A percentile compares a stretch with the other conserved stretches of the same genome.
phyloP scores from a whole-genome alignment of 306 rosid species.

The Corylus americana region DNA sequence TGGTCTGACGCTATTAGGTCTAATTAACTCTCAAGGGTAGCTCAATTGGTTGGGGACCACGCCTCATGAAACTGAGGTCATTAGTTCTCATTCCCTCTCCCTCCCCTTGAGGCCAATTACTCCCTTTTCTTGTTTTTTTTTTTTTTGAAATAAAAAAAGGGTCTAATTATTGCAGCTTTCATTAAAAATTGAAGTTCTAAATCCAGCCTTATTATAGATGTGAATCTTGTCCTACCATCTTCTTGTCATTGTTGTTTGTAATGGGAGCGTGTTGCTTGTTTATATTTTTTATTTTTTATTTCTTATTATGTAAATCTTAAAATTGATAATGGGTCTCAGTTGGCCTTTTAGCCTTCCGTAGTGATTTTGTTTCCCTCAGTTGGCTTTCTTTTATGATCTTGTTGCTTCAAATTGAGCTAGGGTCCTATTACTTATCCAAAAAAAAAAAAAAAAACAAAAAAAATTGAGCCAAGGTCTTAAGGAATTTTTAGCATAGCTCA shows the following conservation, averaged over 20 bases:
- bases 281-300: conserved; percentile 17
- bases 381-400: conserved; percentile 7
- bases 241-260: conserved; percentile 19
- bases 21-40: not conserved
- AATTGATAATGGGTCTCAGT: conserved; percentile 18
- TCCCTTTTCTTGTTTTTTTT: too few species aligned
- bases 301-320: conserved; percentile 7
- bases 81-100: too few species aligned
- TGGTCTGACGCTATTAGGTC: not conserved
- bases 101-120: too few species aligned
- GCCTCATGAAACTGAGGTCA: too few species aligned
- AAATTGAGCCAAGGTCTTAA: conserved; percentile 3
- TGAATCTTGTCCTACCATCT: conserved; percentile 6
- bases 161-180: not conserved
- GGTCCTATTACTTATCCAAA: not conserved
- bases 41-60: too few species aligned
- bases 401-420: not conserved
- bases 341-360: conserved; percentile 21
- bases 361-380: not conserved
- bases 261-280: conserved; percentile 17
- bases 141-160: not conserved
- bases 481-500: not conserved
- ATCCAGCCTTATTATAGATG: conserved; percentile 2
- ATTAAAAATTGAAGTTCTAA: not conserved
- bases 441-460: too few species aligned